These are phyloP conservation scores for Asterella californica DNA, from an alignment of 225 moss, liverwort and hornwort species.

Conservation along the genomic window DNA sequence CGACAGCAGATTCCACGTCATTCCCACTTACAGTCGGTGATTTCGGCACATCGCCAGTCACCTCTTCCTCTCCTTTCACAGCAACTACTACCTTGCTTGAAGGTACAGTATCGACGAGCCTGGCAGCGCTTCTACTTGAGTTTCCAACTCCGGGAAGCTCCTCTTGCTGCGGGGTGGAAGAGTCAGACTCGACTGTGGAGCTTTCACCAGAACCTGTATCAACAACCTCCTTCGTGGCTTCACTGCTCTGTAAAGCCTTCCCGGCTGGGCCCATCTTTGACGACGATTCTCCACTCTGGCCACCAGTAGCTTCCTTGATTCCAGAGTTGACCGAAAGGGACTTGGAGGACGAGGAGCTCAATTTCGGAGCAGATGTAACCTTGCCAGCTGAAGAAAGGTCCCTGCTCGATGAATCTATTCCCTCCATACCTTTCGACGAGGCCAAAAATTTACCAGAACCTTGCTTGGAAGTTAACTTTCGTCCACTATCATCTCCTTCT, in stretches of 20 bases:
- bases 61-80: neutral
- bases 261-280: constrained; percentile 1
- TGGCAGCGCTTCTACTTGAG: neutral
- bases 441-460: constrained; percentile 21
- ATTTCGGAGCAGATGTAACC: constrained; percentile 9
- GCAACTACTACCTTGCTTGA: too few species aligned
- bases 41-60: neutral
- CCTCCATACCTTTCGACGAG: constrained; percentile 25
- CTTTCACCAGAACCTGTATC: neutral
- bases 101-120: neutral
- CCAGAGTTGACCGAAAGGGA: neutral
- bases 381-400: constrained; percentile 18
- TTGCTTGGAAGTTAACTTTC: constrained; percentile 26
- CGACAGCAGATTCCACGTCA: neutral
- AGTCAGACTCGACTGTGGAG: neutral
- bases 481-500: constrained; percentile 22
- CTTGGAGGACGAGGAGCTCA: constrained; percentile 23
- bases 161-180: neutral
- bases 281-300: constrained; percentile 4
- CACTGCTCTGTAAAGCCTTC: neutral
- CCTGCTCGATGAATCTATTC: constrained; percentile 9
- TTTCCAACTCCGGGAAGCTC: neutral
- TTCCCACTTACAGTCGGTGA: neutral
- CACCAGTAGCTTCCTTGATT: constrained; percentile 18
- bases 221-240: neutral